These are phyloP conservation scores for Penicillium lividum DNA, from an alignment of 495 filamentous ascomycete species.

Conservation along the genomic window DNA sequence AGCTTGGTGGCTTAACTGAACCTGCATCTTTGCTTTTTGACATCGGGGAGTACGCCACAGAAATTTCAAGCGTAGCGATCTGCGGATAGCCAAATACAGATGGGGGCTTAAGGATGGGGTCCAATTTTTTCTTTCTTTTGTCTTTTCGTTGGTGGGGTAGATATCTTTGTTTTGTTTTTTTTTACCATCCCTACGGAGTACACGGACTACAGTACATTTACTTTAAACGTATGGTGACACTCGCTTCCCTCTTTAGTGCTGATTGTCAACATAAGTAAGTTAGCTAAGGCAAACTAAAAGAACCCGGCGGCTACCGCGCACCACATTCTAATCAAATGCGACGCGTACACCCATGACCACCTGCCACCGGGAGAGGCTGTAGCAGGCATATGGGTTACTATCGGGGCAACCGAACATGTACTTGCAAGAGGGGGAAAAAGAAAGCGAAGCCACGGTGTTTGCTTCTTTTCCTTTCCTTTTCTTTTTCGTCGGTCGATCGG, in stretches of 20 bases:
- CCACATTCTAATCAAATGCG: background rate
- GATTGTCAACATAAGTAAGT: background rate
- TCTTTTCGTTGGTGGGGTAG: background rate
- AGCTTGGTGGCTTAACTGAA: slow-evolving; percentile 27
- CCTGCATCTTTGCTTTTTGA: slow-evolving; percentile 13
- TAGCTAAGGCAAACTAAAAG: slow-evolving; percentile 1
- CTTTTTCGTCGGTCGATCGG: slow-evolving; percentile 17
- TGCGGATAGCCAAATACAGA: slow-evolving; percentile 17
- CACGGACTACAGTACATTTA: background rate
- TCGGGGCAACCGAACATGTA: background rate
- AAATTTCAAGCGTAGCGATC: slow-evolving; percentile 9
- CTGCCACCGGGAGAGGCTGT: background rate
- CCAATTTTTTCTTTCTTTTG: background rate
- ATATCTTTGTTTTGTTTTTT: background rate
- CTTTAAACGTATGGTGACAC: background rate
- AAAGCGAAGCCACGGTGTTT: slow-evolving; percentile 16
- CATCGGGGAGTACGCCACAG: slow-evolving; percentile 4
- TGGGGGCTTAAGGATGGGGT: slow-evolving; percentile 4
- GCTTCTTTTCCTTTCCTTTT: slow-evolving; percentile 16
- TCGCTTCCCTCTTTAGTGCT: background rate
- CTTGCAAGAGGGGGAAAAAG: background rate
- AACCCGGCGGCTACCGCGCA: slow-evolving; percentile 11
- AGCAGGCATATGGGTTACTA: background rate
- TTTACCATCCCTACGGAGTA: background rate
- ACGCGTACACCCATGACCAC: background rate